Evolutionary conservation across 352 stramenopile species (phyloP).

Genomic region (Globisporangium lucens): DNA sequence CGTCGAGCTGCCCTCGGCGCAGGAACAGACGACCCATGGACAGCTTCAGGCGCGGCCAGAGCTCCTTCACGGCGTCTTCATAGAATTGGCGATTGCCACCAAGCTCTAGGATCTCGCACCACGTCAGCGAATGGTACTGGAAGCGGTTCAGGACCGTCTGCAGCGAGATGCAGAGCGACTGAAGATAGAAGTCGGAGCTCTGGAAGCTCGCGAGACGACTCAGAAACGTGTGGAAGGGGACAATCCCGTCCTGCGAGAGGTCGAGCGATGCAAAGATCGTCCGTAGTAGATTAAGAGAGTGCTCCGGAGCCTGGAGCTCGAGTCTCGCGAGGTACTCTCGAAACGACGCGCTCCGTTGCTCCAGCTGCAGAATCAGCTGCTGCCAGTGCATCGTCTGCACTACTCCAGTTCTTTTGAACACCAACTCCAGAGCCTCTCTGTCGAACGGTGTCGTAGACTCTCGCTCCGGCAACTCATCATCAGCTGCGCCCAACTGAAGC

Average conservation of each 20-base stretch:
- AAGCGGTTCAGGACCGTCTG: constrained; percentile 16
- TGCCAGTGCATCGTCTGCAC: constrained; percentile 53
- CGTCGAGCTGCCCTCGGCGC: constrained; percentile 51
- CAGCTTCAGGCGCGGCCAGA: constrained; percentile 44
- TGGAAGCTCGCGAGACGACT: constrained; percentile 23
- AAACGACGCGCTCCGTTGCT: constrained; percentile 30
- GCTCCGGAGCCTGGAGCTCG: constrained; percentile 26
- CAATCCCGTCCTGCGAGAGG: constrained; percentile 37
- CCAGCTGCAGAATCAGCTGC: constrained; percentile 47
- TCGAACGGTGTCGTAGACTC: neutral
- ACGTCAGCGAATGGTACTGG: constrained; percentile 21
- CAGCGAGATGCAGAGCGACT: constrained; percentile 25
- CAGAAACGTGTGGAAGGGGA: constrained; percentile 39
- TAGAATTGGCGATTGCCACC: constrained; percentile 11
- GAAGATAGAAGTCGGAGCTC: constrained; percentile 21
- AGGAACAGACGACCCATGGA: constrained; percentile 54
- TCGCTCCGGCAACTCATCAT: neutral
- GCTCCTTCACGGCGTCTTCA: constrained; percentile 21
- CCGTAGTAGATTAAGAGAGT: constrained; percentile 19
- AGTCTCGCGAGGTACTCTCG: constrained; percentile 32
- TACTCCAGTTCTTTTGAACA: constrained; percentile 21
- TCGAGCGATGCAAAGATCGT: constrained; percentile 41
- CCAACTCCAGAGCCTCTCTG: neutral
- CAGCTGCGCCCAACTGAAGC: neutral
- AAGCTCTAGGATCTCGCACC: constrained; percentile 37